These are phyloP conservation scores for Beauveria caledonica DNA, from an alignment of 2,329 filamentous ascomycete species.

Conservation along the genomic window DNA sequence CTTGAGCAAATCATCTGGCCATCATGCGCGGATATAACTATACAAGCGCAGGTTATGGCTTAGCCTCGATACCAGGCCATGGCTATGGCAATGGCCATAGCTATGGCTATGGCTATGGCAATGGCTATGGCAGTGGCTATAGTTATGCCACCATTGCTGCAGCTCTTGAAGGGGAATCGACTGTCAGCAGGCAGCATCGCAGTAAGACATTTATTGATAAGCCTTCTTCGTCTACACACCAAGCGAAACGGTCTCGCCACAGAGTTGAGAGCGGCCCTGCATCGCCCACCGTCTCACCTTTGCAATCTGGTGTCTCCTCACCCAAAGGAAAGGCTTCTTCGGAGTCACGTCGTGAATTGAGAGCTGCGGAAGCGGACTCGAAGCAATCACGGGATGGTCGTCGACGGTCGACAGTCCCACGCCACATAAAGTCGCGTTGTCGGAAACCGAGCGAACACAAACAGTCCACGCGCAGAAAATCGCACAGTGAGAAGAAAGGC, in stretches of 20 bases:
- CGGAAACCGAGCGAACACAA: background rate
- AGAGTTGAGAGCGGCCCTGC: background rate
- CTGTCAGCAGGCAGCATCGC: background rate
- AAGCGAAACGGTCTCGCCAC: background rate
- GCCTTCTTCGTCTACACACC: background rate
- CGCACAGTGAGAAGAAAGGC: background rate
- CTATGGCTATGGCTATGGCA: no score
- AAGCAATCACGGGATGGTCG: background rate
- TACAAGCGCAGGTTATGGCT: conserved; percentile 43
- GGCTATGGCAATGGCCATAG: no score
- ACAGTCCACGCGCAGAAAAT: background rate
- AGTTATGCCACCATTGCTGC: background rate
- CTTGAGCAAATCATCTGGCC: background rate
- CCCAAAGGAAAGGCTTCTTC: background rate
- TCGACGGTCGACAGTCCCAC: background rate
- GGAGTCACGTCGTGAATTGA: background rate
- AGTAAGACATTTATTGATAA: background rate
- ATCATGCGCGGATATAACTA: conserved; percentile 1
- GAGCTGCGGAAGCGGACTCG: background rate
- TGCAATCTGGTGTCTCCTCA: background rate
- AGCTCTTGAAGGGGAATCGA: background rate
- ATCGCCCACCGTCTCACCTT: background rate
- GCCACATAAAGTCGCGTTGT: background rate
- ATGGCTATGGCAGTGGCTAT: no score
- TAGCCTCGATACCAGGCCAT: conserved; percentile 59